Conservation (phyloP, 2,329 filamentous ascomycete species). For the Exophiala calicioides region DNA sequence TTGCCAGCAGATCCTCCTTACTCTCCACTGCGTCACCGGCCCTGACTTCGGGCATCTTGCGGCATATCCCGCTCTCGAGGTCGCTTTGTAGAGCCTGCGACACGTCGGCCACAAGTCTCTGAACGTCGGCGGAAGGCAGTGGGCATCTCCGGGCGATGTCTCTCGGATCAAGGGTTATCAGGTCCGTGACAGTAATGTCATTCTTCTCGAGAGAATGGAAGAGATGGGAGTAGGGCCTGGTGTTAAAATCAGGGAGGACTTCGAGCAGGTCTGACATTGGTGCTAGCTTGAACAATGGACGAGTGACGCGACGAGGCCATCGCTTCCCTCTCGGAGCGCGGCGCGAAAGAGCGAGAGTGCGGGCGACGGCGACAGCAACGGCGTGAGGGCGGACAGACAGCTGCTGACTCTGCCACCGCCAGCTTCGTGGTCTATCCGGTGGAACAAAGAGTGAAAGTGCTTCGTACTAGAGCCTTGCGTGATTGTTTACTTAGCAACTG, state of each 20-base stretch:
- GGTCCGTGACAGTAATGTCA: slow-evolving; percentile 74
- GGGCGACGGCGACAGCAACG: no score
- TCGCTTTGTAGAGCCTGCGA: slow-evolving; percentile 63
- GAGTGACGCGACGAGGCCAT: slow-evolving; percentile 11
- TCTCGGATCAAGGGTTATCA: slow-evolving; percentile 77
- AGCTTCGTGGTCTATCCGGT: no score
- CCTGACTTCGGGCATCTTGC: slow-evolving; percentile 9
- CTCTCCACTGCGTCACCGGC: slow-evolving; percentile 30
- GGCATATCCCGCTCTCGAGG: slow-evolving; percentile 10
- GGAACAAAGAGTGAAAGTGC: no score
- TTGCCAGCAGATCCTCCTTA: no score
- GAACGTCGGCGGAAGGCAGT: slow-evolving; percentile 77
- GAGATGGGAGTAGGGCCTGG: slow-evolving; percentile 69
- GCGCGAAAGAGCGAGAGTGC: no score
- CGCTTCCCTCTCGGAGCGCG: background rate
- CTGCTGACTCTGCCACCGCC: no score
- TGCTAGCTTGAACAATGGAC: background rate
- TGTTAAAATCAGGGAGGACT: slow-evolving; percentile 78
- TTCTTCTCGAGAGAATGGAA: slow-evolving; percentile 78
- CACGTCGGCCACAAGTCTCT: slow-evolving; percentile 68
- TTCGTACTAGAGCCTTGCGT: no score
- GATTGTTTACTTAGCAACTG: no score
- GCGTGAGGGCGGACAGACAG: no score
- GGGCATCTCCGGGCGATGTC: slow-evolving; percentile 85
- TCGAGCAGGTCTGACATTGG: slow-evolving; percentile 81